Conservation (phyloP, 371 early-diverging fungal species). For the Batkoa obscura region DNA sequence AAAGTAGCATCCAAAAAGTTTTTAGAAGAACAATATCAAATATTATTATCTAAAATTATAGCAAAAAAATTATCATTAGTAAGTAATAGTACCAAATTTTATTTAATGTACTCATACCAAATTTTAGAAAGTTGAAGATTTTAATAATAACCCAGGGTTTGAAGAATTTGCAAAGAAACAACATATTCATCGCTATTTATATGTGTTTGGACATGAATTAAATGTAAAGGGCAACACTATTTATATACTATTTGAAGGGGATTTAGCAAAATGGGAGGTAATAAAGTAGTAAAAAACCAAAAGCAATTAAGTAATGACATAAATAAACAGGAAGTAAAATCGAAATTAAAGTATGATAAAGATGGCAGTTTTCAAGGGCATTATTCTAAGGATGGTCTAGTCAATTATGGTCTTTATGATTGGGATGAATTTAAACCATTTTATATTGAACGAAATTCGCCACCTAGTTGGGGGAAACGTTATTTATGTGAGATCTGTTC, state of each 20-base stretch:
- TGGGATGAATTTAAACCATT: conserved; percentile 9
- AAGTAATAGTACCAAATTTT: not conserved
- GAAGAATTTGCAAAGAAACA: conserved; percentile 5
- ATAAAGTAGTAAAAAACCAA: not conserved
- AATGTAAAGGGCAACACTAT: not conserved
- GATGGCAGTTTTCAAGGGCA: conserved; percentile 2
- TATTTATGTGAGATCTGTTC: conserved; percentile 9
- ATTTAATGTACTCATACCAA: not conserved
- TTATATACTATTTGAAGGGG: conserved; percentile 1
- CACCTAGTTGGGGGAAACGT: conserved; percentile 9
- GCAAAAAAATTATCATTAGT: not conserved
- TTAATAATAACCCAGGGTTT: conserved; percentile 5
- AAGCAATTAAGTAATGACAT: not conserved
- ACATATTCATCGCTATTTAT: conserved; percentile 8
- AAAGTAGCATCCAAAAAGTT: conserved; percentile 1
- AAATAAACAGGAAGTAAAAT: not conserved
- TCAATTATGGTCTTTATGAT: conserved; percentile 7
- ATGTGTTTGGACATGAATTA: conserved; percentile 2
- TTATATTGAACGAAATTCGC: not conserved
- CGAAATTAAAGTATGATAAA: not conserved
- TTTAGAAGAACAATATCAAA: not conserved
- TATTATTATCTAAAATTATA: not conserved
- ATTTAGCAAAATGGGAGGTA: not conserved
- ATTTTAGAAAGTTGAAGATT: not conserved
- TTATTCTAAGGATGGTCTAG: conserved; percentile 5